Base-by-base conservation (phyloP, 805 yeast genomes). In the Yarrowia divulgata region DNA sequence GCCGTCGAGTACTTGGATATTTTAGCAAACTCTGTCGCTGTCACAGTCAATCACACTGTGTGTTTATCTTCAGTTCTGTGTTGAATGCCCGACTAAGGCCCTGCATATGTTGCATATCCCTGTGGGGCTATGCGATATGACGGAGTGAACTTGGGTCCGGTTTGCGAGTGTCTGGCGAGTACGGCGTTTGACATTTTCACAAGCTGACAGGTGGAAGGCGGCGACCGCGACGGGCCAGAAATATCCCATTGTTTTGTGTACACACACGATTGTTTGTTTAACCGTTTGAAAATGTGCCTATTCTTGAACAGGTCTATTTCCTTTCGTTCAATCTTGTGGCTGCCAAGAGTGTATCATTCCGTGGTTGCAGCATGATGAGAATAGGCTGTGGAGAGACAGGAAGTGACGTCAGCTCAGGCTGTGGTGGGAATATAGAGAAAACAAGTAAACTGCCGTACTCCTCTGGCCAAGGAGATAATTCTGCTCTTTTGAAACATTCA, bases 1-100 rank as follows among this genome's bases (percentile, higher is more conserved):
- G 32, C 64, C 49, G 29, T n/a, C 64, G 39, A 1, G 23, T 57
- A 42, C 49, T 57, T 57, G 64, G 49, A 57, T 9, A 57, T 57
- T 57, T 57, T n/a, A 29, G 48, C 49, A 32, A 57, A 42, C 49
- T 57, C 48, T 57, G 32, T 29, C 29, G 2, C 8, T 2, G 54
- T 39, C 34, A 5, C 32, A 35, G 29, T 23, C 29, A 23, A 23
- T 23, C 29, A 23, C 29, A 23, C 3, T 23, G 29, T 23, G 29
- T 23, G 29, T 23, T 23, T 23, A 23, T 23, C 29, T 23, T 23
- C 29, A 4, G 29, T 23, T 23, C 29, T 23, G 29, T 23, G 4
- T 23, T 23, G 29, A 23, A 23, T 23, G 29, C 37, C 10, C 37
- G 8, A 34, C 10, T 57, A 29, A 8, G 63, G 37, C 63, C 63